phyloP scores from a whole-genome alignment of 768 basidiomycete species.

The Terana coerulea region DNA sequence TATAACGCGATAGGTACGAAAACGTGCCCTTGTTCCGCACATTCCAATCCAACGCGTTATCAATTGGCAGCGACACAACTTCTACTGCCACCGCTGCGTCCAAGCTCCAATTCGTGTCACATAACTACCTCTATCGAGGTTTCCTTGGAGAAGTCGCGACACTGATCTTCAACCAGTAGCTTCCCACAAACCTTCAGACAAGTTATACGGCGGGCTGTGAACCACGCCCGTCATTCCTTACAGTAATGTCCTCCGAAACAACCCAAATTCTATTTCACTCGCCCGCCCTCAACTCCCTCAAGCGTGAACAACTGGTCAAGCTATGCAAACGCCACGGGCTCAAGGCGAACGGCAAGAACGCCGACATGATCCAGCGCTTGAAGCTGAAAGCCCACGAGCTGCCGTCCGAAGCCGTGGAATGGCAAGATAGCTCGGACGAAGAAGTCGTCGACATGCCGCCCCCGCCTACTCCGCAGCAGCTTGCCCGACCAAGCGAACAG shows the following conservation, averaged over 20 bases:
- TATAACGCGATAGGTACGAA: no score
- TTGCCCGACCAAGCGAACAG: constrained; percentile 67
- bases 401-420: constrained; percentile 46
- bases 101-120: background rate
- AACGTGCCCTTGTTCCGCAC: no score
- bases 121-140: background rate
- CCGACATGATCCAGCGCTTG: constrained; percentile 66
- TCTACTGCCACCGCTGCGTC: background rate
- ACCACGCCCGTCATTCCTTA: background rate
- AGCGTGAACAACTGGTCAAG: constrained; percentile 80
- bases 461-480: background rate
- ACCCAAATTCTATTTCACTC: constrained; percentile 84
- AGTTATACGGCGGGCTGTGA: background rate
- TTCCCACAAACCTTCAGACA: background rate
- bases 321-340: constrained; percentile 81
- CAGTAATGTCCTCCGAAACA: constrained; percentile 61
- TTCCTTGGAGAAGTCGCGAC: background rate
- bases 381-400: constrained; percentile 65
- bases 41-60: no score
- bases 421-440: constrained; percentile 44
- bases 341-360: constrained; percentile 86
- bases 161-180: background rate
- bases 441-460: background rate
- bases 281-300: constrained; percentile 77
- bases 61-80: background rate